These are phyloP conservation scores for Fusarium redolens DNA, from an alignment of 2,329 filamentous ascomycete genomes.

Conservation along the genomic window DNA sequence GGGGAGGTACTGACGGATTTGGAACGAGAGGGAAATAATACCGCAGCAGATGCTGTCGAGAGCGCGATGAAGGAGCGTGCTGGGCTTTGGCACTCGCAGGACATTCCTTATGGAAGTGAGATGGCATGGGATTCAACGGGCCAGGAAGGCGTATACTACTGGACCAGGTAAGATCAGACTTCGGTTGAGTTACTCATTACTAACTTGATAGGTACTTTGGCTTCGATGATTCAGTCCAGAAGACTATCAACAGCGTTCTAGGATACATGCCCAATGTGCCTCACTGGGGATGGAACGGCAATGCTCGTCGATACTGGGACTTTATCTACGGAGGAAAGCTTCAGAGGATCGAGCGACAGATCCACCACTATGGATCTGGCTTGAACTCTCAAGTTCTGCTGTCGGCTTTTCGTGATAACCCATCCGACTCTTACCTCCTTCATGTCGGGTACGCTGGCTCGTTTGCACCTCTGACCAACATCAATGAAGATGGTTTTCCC, in stretches of 20 bases:
- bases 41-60: slow-evolving; percentile 55
- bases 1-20: slow-evolving; percentile 64
- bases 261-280: slow-evolving; percentile 68
- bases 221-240: slow-evolving; percentile 56
- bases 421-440: slow-evolving; percentile 61
- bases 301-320: slow-evolving; percentile 71
- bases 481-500: slow-evolving; percentile 65
- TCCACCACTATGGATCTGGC: slow-evolving; percentile 71
- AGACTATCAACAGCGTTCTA: slow-evolving; percentile 64
- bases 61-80: slow-evolving; percentile 62
- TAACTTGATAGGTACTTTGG: slow-evolving; percentile 59
- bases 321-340: slow-evolving; percentile 61
- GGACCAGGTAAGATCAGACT: slow-evolving; percentile 55
- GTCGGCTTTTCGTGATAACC: slow-evolving; percentile 59
- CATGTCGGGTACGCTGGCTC: slow-evolving; percentile 66
- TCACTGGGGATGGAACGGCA: slow-evolving; percentile 73
- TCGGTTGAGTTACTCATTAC: background rate
- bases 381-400: slow-evolving; percentile 68
- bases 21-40: slow-evolving; percentile 56
- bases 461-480: slow-evolving; percentile 65
- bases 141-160: slow-evolving; percentile 71
- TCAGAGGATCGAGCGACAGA: slow-evolving; percentile 54
- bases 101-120: slow-evolving; percentile 68
- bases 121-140: slow-evolving; percentile 73
- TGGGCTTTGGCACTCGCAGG: slow-evolving; percentile 60